Percentiles rank a stretch among this genome's conserved stretches.
phyloP scores from a whole-genome alignment of 148 eudicot species.

The Dysphania ambrosioides region DNA sequence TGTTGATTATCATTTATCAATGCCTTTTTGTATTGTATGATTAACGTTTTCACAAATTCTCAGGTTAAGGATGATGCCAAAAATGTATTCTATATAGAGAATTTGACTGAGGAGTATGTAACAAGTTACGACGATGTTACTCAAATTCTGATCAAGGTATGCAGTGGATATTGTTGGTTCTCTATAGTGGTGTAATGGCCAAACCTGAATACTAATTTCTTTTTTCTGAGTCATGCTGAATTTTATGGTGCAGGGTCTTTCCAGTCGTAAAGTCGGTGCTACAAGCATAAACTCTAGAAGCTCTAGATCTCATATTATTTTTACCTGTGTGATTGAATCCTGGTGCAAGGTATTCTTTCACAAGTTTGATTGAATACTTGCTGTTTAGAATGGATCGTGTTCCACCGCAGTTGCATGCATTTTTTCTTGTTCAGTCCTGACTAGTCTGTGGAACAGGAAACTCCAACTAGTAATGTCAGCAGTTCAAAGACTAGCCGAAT shows the following conservation, averaged over 20 bases:
- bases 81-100: constrained; percentile 78
- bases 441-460: constrained; percentile 42
- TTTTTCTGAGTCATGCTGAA: constrained; percentile 12
- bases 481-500: constrained; percentile 89
- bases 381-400: background rate
- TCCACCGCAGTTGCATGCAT: background rate
- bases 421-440: background rate
- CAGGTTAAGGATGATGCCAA: constrained; percentile 87
- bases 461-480: constrained; percentile 65
- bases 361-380: no score
- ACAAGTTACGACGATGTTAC: constrained; percentile 77
- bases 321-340: constrained; percentile 84
- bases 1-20: constrained; percentile 9
- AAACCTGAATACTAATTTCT: background rate
- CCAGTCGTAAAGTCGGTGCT: constrained; percentile 76
- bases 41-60: constrained; percentile 6
- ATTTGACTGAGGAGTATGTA: constrained; percentile 92
- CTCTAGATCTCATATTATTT: constrained; percentile 83
- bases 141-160: constrained; percentile 80
- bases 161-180: background rate
- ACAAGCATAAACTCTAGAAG: constrained; percentile 79
- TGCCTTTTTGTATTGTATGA: constrained; percentile 5
- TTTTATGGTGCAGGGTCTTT: constrained; percentile 69
- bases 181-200: background rate
- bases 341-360: constrained; percentile 81